These are phyloP conservation scores for Aurinia saxatilis DNA, from an alignment of 345 rosid species.

Conservation along the genomic window DNA sequence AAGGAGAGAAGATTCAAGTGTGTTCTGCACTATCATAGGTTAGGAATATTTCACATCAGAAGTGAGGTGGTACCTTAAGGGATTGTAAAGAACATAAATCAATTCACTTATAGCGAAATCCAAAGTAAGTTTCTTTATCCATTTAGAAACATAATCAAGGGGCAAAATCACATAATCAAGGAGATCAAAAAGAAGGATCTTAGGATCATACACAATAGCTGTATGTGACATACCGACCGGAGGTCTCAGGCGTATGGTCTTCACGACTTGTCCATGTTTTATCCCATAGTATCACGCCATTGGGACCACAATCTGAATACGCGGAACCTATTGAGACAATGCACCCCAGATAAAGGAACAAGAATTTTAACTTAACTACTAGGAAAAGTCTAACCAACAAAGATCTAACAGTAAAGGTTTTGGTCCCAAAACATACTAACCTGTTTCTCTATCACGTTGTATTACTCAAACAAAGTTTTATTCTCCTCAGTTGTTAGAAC, in stretches of 20 bases:
- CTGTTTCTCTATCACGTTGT: constrained; percentile 61
- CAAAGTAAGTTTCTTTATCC: no score
- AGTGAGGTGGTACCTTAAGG: not conserved
- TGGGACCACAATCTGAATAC: constrained; percentile 40
- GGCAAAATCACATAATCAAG: no score
- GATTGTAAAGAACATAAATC: no score
- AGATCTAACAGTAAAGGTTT: not conserved
- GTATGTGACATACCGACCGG: constrained; percentile 45
- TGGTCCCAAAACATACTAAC: constrained; percentile 15
- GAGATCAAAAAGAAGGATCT: no score
- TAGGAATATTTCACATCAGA: not conserved
- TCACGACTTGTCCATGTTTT: constrained; percentile 47
- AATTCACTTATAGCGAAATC: no score
- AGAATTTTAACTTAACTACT: not conserved
- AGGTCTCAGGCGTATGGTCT: constrained; percentile 46
- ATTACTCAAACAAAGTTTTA: constrained; percentile 51
- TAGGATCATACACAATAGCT: constrained; percentile 32
- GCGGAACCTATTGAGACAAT: constrained; percentile 32
- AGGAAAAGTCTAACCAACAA: not conserved
- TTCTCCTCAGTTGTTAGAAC: constrained; percentile 49
- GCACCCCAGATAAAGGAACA: not conserved
- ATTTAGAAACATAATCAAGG: no score
- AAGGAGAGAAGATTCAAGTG: no score
- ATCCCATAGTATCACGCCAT: constrained; percentile 42
- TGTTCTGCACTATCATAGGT: constrained; percentile 1